Percentiles rank a stretch among this genome's conserved stretches.
phyloP scores from a whole-genome alignment of 129 eudicot genomes.

The Chrysanthemum lavandulifolium region DNA sequence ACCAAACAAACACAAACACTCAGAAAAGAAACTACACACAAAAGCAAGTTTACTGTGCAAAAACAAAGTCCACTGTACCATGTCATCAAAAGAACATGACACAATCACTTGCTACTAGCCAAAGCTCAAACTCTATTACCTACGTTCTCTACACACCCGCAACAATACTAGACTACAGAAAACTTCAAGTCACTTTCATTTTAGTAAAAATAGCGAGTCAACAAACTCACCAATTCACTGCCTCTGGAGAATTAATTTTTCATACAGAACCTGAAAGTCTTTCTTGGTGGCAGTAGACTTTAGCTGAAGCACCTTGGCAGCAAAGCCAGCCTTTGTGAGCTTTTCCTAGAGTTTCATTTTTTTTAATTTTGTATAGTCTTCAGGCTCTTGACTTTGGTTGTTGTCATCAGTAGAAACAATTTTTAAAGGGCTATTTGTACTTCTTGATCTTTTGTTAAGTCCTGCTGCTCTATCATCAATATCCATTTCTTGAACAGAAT shows the following conservation, averaged over 20 bases:
- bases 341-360: constrained; percentile 69
- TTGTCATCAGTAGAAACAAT: constrained; percentile 44
- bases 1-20: constrained; percentile 21
- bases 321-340: constrained; percentile 67
- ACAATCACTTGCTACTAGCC: neutral
- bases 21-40: constrained; percentile 1
- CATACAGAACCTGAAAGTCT: constrained; percentile 78
- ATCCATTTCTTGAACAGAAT: constrained; percentile 68
- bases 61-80: neutral
- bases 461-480: constrained; percentile 40
- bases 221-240: constrained; percentile 30
- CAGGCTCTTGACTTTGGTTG: constrained; percentile 42
- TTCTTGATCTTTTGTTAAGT: constrained; percentile 58
- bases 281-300: constrained; percentile 63
- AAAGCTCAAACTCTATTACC: neutral
- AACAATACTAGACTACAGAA: constrained; percentile 9
- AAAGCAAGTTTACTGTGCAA: constrained; percentile 13
- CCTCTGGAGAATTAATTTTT: constrained; percentile 59
- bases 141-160: constrained; percentile 9
- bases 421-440: constrained; percentile 61
- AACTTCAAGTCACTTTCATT: neutral
- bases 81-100: too few relatives aligned
- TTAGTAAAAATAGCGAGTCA: neutral
- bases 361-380: constrained; percentile 73
- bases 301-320: constrained; percentile 69